Conservation (phyloP, 768 basidiomycete genomes). For the Chalciporus sphaerocephalus region DNA sequence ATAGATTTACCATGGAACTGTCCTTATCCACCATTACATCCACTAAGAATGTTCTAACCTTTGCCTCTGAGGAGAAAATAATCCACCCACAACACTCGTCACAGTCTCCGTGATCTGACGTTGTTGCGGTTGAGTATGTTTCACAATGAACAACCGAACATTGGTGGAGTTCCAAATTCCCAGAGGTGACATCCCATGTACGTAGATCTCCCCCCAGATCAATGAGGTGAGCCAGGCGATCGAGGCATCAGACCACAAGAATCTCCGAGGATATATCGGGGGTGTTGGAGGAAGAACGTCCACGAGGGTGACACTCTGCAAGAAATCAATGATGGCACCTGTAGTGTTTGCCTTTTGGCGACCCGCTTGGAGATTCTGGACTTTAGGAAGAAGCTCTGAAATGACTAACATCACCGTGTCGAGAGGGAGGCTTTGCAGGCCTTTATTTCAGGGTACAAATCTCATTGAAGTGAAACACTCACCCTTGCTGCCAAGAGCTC, state of each 20-base stretch:
- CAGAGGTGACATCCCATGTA: constrained; percentile 80
- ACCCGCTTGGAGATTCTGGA: constrained; percentile 76
- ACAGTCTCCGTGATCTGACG: constrained; percentile 76
- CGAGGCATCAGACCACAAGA: constrained; percentile 92
- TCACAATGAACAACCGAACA: constrained; percentile 87
- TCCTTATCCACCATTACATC: neutral
- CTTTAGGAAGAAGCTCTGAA: constrained; percentile 80
- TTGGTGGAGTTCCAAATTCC: constrained; percentile 90
- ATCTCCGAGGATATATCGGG: constrained; percentile 63
- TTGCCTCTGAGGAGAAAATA: constrained; percentile 47
- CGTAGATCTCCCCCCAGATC: constrained; percentile 95
- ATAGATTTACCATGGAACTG: no score
- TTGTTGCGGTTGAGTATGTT: constrained; percentile 68
- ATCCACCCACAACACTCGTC: constrained; percentile 75
- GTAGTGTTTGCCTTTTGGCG: constrained; percentile 58
- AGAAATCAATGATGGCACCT: constrained; percentile 67
- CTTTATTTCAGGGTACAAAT: constrained; percentile 8
- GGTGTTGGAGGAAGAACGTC: constrained; percentile 73
- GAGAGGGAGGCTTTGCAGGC: constrained; percentile 64
- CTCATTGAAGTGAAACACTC: constrained; percentile 14
- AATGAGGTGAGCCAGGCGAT: constrained; percentile 89
- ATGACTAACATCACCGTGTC: constrained; percentile 85
- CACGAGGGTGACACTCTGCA: constrained; percentile 63
- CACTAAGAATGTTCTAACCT: constrained; percentile 26
- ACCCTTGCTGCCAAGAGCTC: constrained; percentile 97